These are phyloP conservation scores for Fistulifera pelliculosa DNA, from an alignment of 108 stramenopile species.

Conservation along the genomic window DNA sequence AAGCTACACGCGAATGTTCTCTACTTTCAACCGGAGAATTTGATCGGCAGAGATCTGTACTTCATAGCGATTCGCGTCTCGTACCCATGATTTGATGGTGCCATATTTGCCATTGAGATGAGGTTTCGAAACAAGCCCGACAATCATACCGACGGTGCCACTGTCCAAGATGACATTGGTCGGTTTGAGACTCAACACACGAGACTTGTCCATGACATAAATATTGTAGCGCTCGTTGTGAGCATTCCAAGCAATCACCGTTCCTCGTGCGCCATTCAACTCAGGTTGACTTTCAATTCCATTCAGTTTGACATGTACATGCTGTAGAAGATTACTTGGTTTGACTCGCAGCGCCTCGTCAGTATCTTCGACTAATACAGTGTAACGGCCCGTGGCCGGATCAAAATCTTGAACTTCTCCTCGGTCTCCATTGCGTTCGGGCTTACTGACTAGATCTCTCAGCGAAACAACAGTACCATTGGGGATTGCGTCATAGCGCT, in stretches of 20 bases:
- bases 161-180: conserved; percentile 66
- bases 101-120: conserved; percentile 84
- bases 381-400: conserved; percentile 51
- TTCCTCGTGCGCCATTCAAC: conserved; percentile 66
- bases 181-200: conserved; percentile 63
- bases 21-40: conserved; percentile 70
- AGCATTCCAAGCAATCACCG: conserved; percentile 72
- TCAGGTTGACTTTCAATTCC: conserved; percentile 71
- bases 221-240: conserved; percentile 71
- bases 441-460: conserved; percentile 57
- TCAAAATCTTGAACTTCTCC: conserved; percentile 64
- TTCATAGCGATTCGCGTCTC: conserved; percentile 67
- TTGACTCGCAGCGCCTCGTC: conserved; percentile 77
- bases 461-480: conserved; percentile 72
- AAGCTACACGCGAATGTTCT: conserved; percentile 62
- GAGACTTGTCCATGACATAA: conserved; percentile 54
- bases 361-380: conserved; percentile 71
- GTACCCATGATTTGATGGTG: conserved; percentile 70
- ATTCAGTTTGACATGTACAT: conserved; percentile 71
- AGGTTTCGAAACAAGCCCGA: conserved; percentile 61
- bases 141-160: conserved; percentile 61
- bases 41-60: conserved; percentile 68
- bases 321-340: conserved; percentile 70
- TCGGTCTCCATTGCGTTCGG: conserved; percentile 75
- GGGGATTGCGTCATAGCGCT: conserved; percentile 72